phyloP scores from a whole-genome alignment of 1,139 yeast genomes.

The Candida smagusa region DNA sequence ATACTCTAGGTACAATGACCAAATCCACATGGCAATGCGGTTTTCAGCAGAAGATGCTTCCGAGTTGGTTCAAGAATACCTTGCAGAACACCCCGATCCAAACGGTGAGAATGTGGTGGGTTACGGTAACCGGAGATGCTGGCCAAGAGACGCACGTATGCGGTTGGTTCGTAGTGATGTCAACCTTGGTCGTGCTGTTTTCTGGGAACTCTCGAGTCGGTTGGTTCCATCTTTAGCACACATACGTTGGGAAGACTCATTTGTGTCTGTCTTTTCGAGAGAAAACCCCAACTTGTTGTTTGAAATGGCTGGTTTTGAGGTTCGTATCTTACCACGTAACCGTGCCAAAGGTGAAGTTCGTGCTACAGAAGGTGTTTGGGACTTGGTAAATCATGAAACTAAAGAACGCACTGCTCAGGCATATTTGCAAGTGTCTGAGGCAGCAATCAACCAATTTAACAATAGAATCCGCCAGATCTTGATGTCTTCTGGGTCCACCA shows the following conservation, averaged over 20 bases:
- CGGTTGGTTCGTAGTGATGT: conserved; percentile 88
- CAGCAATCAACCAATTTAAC: conserved; percentile 75
- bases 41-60: conserved; percentile 67
- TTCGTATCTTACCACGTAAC: conserved; percentile 75
- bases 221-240: conserved; percentile 73
- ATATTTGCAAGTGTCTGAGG: conserved; percentile 75
- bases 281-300: conserved; percentile 88
- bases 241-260: conserved; percentile 77
- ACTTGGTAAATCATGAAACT: conserved; percentile 63
- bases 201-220: conserved; percentile 84
- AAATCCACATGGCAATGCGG: conserved; percentile 74
- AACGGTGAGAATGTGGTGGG: conserved; percentile 84
- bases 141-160: conserved; percentile 96
- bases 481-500: conserved; percentile 94
- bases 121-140: conserved; percentile 83
- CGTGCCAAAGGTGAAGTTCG: conserved; percentile 46
- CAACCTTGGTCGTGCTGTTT: conserved; percentile 84
- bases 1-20: conserved; percentile 81
- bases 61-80: conserved; percentile 70
- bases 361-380: conserved; percentile 88
- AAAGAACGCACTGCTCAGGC: conserved; percentile 92
- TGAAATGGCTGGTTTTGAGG: conserved; percentile 94
- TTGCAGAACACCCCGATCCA: conserved; percentile 88
- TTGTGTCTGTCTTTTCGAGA: conserved; percentile 83
- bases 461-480: conserved; percentile 84